A percentile compares a stretch with the other conserved stretches of the same genome.
Conservation (phyloP, 352 stramenopile genomes). For the Pythium chondricola region DNA sequence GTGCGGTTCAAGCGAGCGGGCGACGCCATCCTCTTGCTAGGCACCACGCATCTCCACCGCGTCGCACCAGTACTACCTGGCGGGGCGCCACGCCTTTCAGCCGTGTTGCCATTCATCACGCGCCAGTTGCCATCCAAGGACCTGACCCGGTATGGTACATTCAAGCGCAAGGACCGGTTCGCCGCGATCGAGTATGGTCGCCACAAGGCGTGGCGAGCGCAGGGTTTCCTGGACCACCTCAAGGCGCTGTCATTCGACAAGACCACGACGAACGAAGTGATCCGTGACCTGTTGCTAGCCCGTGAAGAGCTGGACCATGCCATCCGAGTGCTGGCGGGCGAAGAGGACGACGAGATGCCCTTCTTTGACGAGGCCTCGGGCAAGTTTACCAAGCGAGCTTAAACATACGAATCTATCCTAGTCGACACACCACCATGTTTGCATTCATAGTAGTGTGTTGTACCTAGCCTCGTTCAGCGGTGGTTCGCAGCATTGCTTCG, state of each 20-base stretch:
- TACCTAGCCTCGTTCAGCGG: too few relatives aligned
- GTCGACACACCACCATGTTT: not conserved
- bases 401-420: too few relatives aligned
- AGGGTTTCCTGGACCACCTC: constrained; percentile 15
- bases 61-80: constrained; percentile 15
- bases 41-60: constrained; percentile 19
- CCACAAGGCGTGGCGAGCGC: constrained; percentile 21
- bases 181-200: constrained; percentile 17
- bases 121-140: constrained; percentile 16
- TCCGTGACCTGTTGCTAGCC: constrained; percentile 12
- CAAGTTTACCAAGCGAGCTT: constrained; percentile 22
- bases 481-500: too few relatives aligned
- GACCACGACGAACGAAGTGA: constrained; percentile 5
- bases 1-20: constrained; percentile 18
- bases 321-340: constrained; percentile 14
- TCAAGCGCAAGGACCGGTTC: constrained; percentile 23
- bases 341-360: constrained; percentile 20
- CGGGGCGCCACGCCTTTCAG: constrained; percentile 12
- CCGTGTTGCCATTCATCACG: constrained; percentile 20
- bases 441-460: too few relatives aligned
- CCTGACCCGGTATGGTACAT: constrained; percentile 18
- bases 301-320: constrained; percentile 18
- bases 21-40: constrained; percentile 14
- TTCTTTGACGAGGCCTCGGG: constrained; percentile 21
- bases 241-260: constrained; percentile 13